Evolutionary conservation across 176 grass and related monocot genomes (phyloP), one percentile per base, ranked within the genome.

Genomic region (Elymus sibiricus): DNA sequence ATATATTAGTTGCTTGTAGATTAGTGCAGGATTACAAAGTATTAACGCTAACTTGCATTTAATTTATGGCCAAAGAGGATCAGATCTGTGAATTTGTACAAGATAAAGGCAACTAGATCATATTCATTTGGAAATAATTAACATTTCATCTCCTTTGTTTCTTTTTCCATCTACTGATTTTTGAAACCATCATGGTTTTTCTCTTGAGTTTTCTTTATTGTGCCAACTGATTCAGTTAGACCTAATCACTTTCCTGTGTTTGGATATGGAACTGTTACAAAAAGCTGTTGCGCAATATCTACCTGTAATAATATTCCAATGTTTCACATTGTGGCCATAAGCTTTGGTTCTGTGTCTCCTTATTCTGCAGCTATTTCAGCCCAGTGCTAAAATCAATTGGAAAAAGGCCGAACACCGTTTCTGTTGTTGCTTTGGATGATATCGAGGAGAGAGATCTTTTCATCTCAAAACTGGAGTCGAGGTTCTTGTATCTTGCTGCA

Each of bases 401-500:
- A 82, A 95, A 79, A 86, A 87, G 75, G 66, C 91, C 70, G 1
- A 87, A 92, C 58, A 67, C 81, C 35, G 77, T 86, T 86, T 84
- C 49, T 49, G 7, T 46, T 74, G 35, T 91, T 83, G 69, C 83
- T 91, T 88, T 93, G 74, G 96, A 95, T 81, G 90, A 92, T 90
- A 90, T 98, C 11, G 86, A 94, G 70, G 96, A 95, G 70, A 92
- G 96, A 82, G 86, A 95, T 79, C 39, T 86, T 81, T 98, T 98
- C 74, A 92, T 98, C 84, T 93, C 90, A 77, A 91, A 89, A 81
- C 80, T 98, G 37, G 93, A 95, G 78, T 98, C 92, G 5, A 94
- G 93, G 47, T 98, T 98, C 85, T 87, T 98, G 21, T 98, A 95
- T 89, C 93, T 98, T 78, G 96, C 93, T 82, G 96, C 93, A 76